These are phyloP conservation scores for Colletotrichum theobromicola DNA, from an alignment of 2,329 filamentous ascomycete species.

Conservation along the genomic window DNA sequence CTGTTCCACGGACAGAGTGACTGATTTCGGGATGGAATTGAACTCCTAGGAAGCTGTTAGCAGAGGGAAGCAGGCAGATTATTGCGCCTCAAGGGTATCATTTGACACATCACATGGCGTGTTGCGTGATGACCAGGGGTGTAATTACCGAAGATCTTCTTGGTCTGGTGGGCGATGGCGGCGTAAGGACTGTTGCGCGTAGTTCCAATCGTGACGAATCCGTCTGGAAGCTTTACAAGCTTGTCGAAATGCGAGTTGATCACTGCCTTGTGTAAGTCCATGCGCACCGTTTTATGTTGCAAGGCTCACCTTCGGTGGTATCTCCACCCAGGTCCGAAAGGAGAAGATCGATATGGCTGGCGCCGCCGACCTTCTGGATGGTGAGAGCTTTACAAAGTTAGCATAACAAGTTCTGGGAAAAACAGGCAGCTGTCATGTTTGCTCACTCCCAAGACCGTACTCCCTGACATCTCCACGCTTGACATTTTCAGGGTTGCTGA, in stretches of 20 bases:
- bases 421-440: neutral
- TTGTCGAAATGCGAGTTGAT: slow-evolving; percentile 95
- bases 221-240: slow-evolving; percentile 73
- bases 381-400: slow-evolving; percentile 45
- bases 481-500: slow-evolving; percentile 54
- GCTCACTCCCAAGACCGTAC: neutral
- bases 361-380: slow-evolving; percentile 60
- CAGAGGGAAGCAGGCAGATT: neutral
- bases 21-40: slow-evolving; percentile 89
- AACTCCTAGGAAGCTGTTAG: slow-evolving; percentile 51
- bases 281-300: neutral
- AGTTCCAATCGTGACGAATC: slow-evolving; percentile 75
- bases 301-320: slow-evolving; percentile 54
- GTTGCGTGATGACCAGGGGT: neutral
- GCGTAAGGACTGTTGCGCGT: slow-evolving; percentile 81
- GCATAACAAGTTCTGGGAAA: slow-evolving; percentile 32
- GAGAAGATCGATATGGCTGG: slow-evolving; percentile 71
- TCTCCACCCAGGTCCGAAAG: slow-evolving; percentile 75
- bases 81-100: neutral
- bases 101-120: neutral
- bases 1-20: slow-evolving; percentile 67
- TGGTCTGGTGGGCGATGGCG: slow-evolving; percentile 73
- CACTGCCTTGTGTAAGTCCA: slow-evolving; percentile 36
- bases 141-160: slow-evolving; percentile 70
- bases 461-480: slow-evolving; percentile 24